A percentile compares a stretch with the other conserved stretches of the same genome.
Conservation (phyloP, 352 stramenopile species). For the Pythium aquatile region DNA sequence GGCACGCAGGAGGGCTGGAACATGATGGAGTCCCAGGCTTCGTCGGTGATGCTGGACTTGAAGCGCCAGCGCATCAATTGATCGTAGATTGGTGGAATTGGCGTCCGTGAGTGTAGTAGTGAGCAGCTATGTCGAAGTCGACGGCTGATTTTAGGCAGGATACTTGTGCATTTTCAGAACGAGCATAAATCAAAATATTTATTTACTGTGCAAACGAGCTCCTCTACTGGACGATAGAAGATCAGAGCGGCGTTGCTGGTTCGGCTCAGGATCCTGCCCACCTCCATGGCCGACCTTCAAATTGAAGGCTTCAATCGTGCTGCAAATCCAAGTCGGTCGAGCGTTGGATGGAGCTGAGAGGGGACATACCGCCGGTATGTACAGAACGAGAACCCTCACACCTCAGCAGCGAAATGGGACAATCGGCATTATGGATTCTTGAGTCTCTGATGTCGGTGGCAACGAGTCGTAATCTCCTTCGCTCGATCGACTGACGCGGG, state of each 20-base stretch:
- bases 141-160: slow-evolving; percentile 15
- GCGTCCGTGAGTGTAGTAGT: slow-evolving; percentile 10
- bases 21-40: slow-evolving; percentile 34
- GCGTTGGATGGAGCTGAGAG: background rate
- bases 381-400: too few species aligned
- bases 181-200: slow-evolving; percentile 24
- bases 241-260: too few species aligned
- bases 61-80: slow-evolving; percentile 41
- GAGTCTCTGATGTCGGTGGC: too few species aligned
- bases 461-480: too few species aligned
- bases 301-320: too few species aligned
- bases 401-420: background rate
- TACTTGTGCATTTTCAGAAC: slow-evolving; percentile 15
- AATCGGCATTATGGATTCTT: background rate
- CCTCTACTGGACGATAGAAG: background rate
- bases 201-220: slow-evolving; percentile 6
- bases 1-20: slow-evolving; percentile 29
- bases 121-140: background rate
- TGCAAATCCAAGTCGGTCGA: too few species aligned
- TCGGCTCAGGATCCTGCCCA: too few species aligned
- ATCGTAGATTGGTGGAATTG: slow-evolving; percentile 21
- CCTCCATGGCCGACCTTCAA: too few species aligned
- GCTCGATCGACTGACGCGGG: too few species aligned
- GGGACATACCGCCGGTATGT: background rate
- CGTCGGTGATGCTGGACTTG: slow-evolving; percentile 37